Evolutionary conservation across 2,329 filamentous ascomycete species (phyloP).

Genomic region (Nannizzia gypsea): DNA sequence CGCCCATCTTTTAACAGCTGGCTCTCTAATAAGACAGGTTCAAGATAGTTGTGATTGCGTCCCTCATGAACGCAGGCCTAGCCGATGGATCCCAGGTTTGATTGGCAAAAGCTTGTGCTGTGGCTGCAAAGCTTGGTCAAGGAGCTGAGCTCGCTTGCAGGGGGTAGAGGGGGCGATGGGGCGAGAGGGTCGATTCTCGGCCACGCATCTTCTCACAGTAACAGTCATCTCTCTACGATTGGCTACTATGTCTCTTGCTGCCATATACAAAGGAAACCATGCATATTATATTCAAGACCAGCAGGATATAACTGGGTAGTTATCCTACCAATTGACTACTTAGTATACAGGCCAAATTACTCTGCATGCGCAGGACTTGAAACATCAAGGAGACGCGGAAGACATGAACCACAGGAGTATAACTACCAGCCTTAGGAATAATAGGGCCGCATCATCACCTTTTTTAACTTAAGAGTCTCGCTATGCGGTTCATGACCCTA

Average conservation of each 20-base stretch:
- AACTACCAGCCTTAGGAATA: neutral
- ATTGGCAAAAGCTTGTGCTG: slow-evolving; percentile 3
- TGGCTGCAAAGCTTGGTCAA: neutral
- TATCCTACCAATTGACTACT: neutral
- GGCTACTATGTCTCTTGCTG: neutral
- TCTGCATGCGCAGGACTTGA: neutral
- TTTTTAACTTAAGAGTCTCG: neutral
- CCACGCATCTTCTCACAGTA: neutral
- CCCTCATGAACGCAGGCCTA: neutral
- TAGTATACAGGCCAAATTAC: neutral
- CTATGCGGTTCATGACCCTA: neutral
- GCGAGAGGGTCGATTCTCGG: neutral
- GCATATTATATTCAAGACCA: neutral
- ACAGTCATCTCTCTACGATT: neutral
- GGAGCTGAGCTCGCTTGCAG: no score
- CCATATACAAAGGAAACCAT: neutral
- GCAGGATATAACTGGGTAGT: neutral
- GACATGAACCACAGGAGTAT: neutral
- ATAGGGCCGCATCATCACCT: neutral
- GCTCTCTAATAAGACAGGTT: neutral
- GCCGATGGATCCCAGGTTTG: neutral
- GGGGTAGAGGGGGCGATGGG: no score
- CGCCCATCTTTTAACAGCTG: neutral
- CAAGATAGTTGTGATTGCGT: neutral
- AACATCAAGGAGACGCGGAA: neutral